Conservation (phyloP, 768 basidiomycete genomes). For the Nidularia sp. region DNA sequence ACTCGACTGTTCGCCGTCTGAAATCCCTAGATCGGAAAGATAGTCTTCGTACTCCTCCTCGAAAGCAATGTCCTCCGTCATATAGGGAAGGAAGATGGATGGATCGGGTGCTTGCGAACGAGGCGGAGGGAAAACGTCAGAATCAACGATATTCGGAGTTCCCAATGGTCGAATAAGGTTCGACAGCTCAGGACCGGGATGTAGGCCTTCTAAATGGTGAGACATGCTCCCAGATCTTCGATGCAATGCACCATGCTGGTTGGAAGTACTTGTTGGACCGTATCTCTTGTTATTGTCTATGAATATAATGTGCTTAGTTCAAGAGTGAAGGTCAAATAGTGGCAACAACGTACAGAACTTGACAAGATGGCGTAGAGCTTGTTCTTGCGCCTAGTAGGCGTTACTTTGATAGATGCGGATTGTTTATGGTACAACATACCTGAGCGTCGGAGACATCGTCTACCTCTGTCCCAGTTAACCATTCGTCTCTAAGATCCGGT, state of each 20-base stretch:
- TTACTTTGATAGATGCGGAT: constrained; percentile 1
- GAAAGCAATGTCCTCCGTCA: constrained; percentile 90
- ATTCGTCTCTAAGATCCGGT: constrained; percentile 95
- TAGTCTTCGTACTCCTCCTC: constrained; percentile 98
- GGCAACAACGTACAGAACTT: constrained; percentile 75
- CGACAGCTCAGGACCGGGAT: constrained; percentile 70
- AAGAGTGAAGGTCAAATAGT: constrained; percentile 1
- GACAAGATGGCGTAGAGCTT: constrained; percentile 88
- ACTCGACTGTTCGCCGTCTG: constrained; percentile 47
- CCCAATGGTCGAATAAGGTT: constrained; percentile 71
- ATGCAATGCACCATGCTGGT: constrained; percentile 54
- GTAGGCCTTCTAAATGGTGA: constrained; percentile 73
- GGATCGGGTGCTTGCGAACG: constrained; percentile 84
- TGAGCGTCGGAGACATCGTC: constrained; percentile 91
- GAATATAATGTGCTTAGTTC: constrained; percentile 8
- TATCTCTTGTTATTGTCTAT: constrained; percentile 93
- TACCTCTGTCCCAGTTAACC: constrained; percentile 90
- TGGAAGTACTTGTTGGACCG: constrained; percentile 51
- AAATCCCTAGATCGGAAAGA: constrained; percentile 80
- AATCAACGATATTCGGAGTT: constrained; percentile 74
- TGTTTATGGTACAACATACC: constrained; percentile 33
- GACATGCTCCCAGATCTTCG: constrained; percentile 82
- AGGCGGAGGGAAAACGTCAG: constrained; percentile 93
- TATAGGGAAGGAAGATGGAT: constrained; percentile 84
- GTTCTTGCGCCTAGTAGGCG: constrained; percentile 77